These are phyloP conservation scores for Inga laurina DNA, from an alignment of 306 rosid species.

Conservation along the genomic window DNA sequence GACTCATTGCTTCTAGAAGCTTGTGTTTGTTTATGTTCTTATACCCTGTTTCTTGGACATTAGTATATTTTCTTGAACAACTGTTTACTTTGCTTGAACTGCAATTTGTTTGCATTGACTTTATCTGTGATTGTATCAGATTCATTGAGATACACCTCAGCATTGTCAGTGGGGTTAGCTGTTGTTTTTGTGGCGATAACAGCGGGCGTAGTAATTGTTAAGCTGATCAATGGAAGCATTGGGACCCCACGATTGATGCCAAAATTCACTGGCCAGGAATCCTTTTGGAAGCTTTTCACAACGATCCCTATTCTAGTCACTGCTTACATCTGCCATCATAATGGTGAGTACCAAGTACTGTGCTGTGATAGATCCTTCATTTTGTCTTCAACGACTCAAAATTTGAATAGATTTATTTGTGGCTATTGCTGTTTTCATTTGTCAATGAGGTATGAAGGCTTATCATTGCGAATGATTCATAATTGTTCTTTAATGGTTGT, in stretches of 20 bases:
- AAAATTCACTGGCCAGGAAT: constrained; percentile 45
- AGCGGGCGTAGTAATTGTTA: constrained; percentile 52
- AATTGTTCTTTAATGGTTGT: not conserved
- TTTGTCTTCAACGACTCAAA: not conserved
- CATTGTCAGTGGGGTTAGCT: constrained; percentile 66
- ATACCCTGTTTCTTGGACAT: not conserved
- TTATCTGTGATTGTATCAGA: constrained; percentile 38
- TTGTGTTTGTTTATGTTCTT: constrained; percentile 9
- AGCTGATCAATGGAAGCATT: constrained; percentile 54
- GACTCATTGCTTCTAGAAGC: not conserved
- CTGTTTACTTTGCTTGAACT: not conserved
- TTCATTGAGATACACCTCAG: constrained; percentile 69
- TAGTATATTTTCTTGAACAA: not conserved
- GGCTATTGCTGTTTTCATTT: not conserved
- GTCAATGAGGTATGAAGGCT: not conserved
- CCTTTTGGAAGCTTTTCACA: constrained; percentile 73
- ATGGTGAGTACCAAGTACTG: constrained; percentile 39
- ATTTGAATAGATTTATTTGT: constrained; percentile 8
- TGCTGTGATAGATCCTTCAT: not conserved
- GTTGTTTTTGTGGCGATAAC: constrained; percentile 63
- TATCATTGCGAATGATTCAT: not conserved
- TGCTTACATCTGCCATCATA: constrained; percentile 70
- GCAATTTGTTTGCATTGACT: constrained; percentile 9
- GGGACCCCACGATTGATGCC: constrained; percentile 63
- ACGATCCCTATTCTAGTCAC: constrained; percentile 66